Evolutionary conservation across 768 basidiomycete species (phyloP).

Genomic region (Suillus subaureus): DNA sequence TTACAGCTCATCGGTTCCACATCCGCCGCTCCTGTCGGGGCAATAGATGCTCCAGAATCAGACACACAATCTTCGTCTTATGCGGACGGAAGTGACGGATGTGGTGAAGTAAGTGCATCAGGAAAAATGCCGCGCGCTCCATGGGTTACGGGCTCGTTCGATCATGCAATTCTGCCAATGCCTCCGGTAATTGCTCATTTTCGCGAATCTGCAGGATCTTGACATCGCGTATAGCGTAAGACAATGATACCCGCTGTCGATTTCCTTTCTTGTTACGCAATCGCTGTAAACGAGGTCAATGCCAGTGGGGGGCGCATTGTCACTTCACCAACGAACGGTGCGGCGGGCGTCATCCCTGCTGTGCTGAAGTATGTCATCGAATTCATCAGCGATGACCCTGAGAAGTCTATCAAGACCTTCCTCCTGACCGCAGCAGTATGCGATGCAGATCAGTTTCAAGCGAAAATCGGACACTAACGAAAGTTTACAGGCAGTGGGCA

Average conservation of each 20-base stretch:
- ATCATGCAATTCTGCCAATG: constrained; percentile 80
- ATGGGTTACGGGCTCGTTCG: constrained; percentile 71
- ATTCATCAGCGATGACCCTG: constrained; percentile 90
- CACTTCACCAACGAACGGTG: constrained; percentile 92
- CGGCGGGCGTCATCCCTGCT: constrained; percentile 91
- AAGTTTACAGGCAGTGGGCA: constrained; percentile 72
- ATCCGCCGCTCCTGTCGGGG: constrained; percentile 19
- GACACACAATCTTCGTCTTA: neutral
- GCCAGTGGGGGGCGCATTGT: constrained; percentile 93
- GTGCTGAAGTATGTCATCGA: constrained; percentile 90
- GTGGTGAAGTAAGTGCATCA: constrained; percentile 9
- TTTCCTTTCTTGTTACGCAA: constrained; percentile 91
- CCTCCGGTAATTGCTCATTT: constrained; percentile 62
- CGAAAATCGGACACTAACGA: neutral
- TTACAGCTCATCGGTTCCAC: constrained; percentile 39
- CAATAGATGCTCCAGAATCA: constrained; percentile 28
- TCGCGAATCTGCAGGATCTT: constrained; percentile 8
- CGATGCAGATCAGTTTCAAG: constrained; percentile 40
- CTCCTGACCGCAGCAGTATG: constrained; percentile 83
- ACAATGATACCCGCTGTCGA: constrained; percentile 93
- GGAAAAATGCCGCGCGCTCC: constrained; percentile 28
- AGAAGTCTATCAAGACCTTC: constrained; percentile 88
- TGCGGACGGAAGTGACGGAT: constrained; percentile 7
- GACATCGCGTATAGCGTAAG: constrained; percentile 53
- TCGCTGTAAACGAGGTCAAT: constrained; percentile 94